Conservation (phyloP, 73 alveolate species). For the Breviolum minutum region DNA sequence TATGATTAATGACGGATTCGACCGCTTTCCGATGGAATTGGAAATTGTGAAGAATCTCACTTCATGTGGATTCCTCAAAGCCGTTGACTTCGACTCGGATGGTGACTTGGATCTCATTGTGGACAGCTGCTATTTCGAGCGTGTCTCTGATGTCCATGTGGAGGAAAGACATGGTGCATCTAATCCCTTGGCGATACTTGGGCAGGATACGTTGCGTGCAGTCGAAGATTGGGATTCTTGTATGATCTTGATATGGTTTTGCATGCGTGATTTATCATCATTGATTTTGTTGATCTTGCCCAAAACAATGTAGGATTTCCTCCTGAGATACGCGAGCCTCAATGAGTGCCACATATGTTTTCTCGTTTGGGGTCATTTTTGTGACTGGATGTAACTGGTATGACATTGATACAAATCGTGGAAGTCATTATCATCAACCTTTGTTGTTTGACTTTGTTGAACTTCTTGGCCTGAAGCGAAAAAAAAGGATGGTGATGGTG, state of each 20-base stretch:
- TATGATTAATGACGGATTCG: slow-evolving; percentile 21
- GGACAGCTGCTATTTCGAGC: neutral
- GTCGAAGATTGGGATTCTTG: slow-evolving; percentile 22
- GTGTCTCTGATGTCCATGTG: neutral
- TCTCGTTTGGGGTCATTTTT: too few relatives aligned
- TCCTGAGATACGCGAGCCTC: too few relatives aligned
- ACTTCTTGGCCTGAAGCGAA: too few relatives aligned
- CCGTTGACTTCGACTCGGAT: slow-evolving; percentile 18
- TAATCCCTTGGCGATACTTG: neutral
- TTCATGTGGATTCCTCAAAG: neutral
- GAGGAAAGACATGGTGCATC: neutral
- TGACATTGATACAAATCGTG: too few relatives aligned
- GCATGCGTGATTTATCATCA: too few relatives aligned
- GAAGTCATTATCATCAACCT: too few relatives aligned
- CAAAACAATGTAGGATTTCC: too few relatives aligned
- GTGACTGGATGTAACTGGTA: too few relatives aligned
- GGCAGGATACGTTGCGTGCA: neutral
- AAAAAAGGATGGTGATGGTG: neutral
- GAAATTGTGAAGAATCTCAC: neutral
- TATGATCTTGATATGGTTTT: too few relatives aligned
- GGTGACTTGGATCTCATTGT: slow-evolving; percentile 25
- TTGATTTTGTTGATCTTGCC: too few relatives aligned
- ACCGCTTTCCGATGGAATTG: neutral
- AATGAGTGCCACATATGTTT: too few relatives aligned
- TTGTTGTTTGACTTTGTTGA: too few relatives aligned